Base-by-base conservation (phyloP, 345 rosid genomes). In the Laguncularia racemosa region DNA sequence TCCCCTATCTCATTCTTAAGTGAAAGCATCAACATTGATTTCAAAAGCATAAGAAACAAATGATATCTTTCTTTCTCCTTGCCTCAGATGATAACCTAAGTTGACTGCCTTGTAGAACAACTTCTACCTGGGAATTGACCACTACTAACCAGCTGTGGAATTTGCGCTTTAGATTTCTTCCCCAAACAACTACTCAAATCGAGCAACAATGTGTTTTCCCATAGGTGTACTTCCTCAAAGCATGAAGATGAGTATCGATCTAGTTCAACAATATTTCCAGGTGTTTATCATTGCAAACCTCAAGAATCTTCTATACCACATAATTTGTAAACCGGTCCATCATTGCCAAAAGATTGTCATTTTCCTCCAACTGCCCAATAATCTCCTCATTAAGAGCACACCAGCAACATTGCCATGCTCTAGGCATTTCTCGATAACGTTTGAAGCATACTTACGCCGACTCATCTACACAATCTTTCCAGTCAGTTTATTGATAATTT, bases 191-290 rank as follows among this genome's bases (percentile, higher is more conserved):
- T 85, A 96, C 71, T 95, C 96, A 60, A 84, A 88, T 46, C 97
- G 83, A 58, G 97, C 82, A 68, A 87, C 99, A 14, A 95, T 95
- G 77, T 95, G 99, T 71, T 95, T n/a, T 95, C 71, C 97, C 97
- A 6, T 90, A 95, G 4, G 97, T 95, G 72, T 95, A 95, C 64
- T 90, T 95, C 85, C 81, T 78, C 81, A 95, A 67, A 61, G 97
- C 95, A 66, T 78, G 61, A 53, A 85, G 82, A 83, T 95, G 88
- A 55, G 69, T 57, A 61, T 76, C 85, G 59, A 90, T 76, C 9
- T 85, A 71, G 63, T 69, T 67, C 59, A 95, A 81, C 61, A 95
- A 63, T 58, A 86, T 55, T 69, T 68, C 85, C 61, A 87, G 78
- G 65, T 85, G 97, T 8, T 63, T 68, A 56, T 84, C 96, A 68